Conservation (phyloP, 352 stramenopile genomes). For the Phytophthora cactorum region DNA sequence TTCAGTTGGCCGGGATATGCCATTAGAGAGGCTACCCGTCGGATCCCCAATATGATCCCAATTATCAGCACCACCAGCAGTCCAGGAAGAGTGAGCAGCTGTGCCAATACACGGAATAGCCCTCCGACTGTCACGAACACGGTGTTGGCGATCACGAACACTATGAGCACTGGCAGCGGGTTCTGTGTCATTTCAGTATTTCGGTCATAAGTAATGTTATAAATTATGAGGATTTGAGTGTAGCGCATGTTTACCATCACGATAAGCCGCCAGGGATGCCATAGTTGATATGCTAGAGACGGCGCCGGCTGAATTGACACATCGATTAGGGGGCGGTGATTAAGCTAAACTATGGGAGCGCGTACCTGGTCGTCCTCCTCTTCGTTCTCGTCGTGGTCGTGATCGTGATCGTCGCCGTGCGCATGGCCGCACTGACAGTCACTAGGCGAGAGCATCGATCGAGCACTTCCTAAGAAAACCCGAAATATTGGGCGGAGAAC, state of each 20-base stretch:
- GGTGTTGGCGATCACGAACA: conserved; percentile 61
- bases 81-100: conserved; percentile 58
- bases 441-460: conserved; percentile 34
- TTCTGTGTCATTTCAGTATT: conserved; percentile 44
- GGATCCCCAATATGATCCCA: conserved; percentile 40
- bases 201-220: conserved; percentile 4
- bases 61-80: conserved; percentile 56
- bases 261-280: conserved; percentile 71
- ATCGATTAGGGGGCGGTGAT: not conserved
- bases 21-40: conserved; percentile 62
- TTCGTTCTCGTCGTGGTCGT: conserved; percentile 11
- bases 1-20: conserved; percentile 77
- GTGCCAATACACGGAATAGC: conserved; percentile 56
- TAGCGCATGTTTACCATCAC: conserved; percentile 46
- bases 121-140: conserved; percentile 67
- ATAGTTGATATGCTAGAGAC: conserved; percentile 70
- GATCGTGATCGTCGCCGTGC: conserved; percentile 27
- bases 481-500: conserved; percentile 7
- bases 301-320: conserved; percentile 17
- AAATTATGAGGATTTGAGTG: conserved; percentile 7
- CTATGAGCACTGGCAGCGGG: conserved; percentile 54
- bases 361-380: conserved; percentile 26
- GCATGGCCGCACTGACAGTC: conserved; percentile 42
- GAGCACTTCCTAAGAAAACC: not conserved
- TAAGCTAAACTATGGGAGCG: not conserved